phyloP scores from a whole-genome alignment of 169 alveolate species.

The Theileria equi region DNA sequence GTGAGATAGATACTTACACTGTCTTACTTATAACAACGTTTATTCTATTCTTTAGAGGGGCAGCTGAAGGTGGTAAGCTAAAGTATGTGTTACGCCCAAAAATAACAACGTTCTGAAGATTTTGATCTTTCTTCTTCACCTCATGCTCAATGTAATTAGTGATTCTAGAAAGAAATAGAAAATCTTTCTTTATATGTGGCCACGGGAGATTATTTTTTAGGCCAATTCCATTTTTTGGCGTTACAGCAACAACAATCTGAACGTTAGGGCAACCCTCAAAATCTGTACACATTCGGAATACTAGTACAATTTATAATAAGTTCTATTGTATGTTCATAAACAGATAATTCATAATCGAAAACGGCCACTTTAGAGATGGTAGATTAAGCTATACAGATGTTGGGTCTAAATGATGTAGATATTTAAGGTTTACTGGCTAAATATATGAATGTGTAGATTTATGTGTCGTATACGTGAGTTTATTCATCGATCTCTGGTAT shows the following conservation, averaged over 20 bases:
- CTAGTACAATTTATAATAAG: background rate
- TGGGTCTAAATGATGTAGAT: too few species aligned
- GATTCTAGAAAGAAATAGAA: constrained; percentile 77
- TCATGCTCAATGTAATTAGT: constrained; percentile 66
- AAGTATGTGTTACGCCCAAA: constrained; percentile 97
- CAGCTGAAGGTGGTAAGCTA: constrained; percentile 78
- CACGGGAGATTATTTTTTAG: constrained; percentile 86
- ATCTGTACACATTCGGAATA: background rate
- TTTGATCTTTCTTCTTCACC: constrained; percentile 10
- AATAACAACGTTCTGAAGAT: constrained; percentile 83
- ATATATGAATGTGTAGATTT: too few species aligned
- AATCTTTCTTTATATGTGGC: constrained; percentile 81
- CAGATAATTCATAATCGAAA: background rate
- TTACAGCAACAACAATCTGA: constrained; percentile 39
- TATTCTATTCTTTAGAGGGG: constrained; percentile 85
- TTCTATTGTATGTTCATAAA: background rate
- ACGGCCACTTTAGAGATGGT: too few species aligned
- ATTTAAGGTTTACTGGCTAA: too few species aligned
- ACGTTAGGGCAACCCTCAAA: constrained; percentile 37
- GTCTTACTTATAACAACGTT: constrained; percentile 83
- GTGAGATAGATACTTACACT: constrained; percentile 39
- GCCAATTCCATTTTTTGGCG: constrained; percentile 82
- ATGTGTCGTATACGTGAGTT: too few species aligned
- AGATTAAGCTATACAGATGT: too few species aligned
- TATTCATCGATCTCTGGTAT: too few species aligned